Evolutionary conservation across 768 basidiomycete genomes (phyloP), one percentile per base, ranked within the genome.

Genomic region (Tephrocybe sp.): DNA sequence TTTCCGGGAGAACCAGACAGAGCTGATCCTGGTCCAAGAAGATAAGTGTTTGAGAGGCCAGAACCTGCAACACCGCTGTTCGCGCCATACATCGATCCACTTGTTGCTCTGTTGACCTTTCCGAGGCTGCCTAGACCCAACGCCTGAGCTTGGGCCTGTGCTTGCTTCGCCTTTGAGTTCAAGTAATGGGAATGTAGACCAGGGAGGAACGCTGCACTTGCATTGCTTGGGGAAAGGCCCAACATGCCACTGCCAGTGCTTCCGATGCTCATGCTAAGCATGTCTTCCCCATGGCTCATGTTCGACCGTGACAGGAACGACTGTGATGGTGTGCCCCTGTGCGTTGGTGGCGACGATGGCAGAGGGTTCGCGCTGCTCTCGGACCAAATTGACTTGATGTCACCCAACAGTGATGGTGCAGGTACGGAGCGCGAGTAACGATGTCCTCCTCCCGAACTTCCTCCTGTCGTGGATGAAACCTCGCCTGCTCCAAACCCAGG

Each of bases 401-500:
- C 87, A 20, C 87, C 84, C 14, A 93, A 68, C 9, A 91, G 72
- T 0, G 87, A 82, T 0, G 87, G 81, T 0, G 90, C 87, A 12
- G 90, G 90, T 0, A 93, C 90, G 0, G 88, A 90, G 33, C 86
- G 84, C 14, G 88, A 90, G 62, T 92, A 86, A n/a, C 86, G 80
- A 60, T 92, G 89, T 3, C 77, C 79, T 3, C 64, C 65, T 11
- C 54, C 51, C 28, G 62, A 17, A 63, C 65, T 49, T 63, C 68
- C 50, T 48, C 54, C 21, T 6, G 50, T 18, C 42, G 15, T 40
- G 12, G 30, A 12, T 30, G 47, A 45, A 7, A 57, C 3, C 7
- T 57, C 59, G 17, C 53, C 59, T 12, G 52, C 50, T 5, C 53
- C 56, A 43, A 55, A 38, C 28, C 56, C 59, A 48, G 53, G 46